These are phyloP conservation scores for Colletotrichum sublineola DNA, from an alignment of 2,329 filamentous ascomycete genomes.

Conservation along the genomic window DNA sequence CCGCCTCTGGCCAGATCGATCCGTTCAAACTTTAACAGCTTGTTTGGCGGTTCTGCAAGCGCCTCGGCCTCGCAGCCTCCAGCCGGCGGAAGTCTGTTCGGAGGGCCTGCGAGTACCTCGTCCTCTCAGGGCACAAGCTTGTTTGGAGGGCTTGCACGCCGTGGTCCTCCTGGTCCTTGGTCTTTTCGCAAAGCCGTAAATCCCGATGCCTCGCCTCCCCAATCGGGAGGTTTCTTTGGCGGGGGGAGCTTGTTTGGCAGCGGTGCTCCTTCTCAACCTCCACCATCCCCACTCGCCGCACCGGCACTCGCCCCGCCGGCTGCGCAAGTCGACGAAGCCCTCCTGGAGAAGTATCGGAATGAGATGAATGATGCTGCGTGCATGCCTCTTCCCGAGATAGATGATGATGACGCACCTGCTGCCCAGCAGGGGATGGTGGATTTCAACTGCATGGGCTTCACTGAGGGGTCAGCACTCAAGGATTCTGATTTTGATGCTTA, in stretches of 20 bases:
- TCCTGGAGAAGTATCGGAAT: conserved; percentile 84
- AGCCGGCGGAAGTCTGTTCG: background rate
- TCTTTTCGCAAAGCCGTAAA: no score
- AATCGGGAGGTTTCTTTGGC: background rate
- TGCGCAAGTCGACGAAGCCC: conserved; percentile 85
- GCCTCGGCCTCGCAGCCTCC: background rate
- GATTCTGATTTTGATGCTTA: no score
- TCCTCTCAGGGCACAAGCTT: no score
- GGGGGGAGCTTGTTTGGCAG: background rate
- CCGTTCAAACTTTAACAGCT: background rate
- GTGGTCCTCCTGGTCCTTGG: no score
- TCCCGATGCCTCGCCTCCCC: background rate
- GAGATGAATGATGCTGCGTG: conserved; percentile 87
- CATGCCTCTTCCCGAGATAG: conserved; percentile 84
- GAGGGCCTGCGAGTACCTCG: background rate
- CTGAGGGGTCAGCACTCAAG: no score
- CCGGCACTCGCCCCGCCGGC: conserved; percentile 90
- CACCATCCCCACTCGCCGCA: background rate
- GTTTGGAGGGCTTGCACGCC: no score
- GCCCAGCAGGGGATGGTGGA: no score
- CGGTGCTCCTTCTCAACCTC: background rate
- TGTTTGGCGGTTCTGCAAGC: background rate
- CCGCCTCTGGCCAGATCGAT: no score
- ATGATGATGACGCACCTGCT: background rate
- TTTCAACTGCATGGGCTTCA: no score